Conservation (phyloP, 2,329 filamentous ascomycete species). For the Herpotrichia juniperi region DNA sequence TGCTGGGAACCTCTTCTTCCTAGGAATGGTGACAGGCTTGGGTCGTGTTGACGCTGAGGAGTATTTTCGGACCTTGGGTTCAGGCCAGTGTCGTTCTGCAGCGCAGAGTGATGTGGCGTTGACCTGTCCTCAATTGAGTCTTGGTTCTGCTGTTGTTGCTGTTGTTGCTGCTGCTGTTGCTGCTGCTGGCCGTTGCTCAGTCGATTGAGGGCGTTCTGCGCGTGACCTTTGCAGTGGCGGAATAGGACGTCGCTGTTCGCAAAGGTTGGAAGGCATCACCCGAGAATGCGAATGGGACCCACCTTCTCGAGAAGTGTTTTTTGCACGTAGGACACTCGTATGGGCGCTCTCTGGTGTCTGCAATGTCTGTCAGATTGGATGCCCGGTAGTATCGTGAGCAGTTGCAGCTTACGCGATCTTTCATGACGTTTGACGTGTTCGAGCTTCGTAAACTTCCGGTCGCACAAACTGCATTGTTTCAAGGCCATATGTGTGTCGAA, state of each 20-base stretch:
- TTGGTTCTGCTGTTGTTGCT: constrained; percentile 23
- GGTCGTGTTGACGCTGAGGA: constrained; percentile 29
- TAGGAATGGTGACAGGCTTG: constrained; percentile 31
- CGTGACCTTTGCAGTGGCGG: constrained; percentile 59
- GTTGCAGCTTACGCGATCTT: constrained; percentile 55
- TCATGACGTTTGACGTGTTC: constrained; percentile 63
- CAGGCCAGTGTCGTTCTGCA: constrained; percentile 21
- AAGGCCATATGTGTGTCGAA: constrained; percentile 35
- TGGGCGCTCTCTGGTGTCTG: constrained; percentile 61
- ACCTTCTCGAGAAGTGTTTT: constrained; percentile 63
- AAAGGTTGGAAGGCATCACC: constrained; percentile 26
- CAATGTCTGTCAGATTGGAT: constrained; percentile 22
- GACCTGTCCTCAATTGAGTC: constrained; percentile 23
- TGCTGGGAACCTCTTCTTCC: constrained; percentile 32
- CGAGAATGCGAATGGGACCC: constrained; percentile 16
- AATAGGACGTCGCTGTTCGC: constrained; percentile 55
- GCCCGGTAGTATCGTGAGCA: not conserved
- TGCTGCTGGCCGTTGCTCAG: constrained; percentile 38
- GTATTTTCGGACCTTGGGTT: constrained; percentile 22
- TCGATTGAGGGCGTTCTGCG: constrained; percentile 47
- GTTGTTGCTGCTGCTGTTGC: constrained; percentile 31
- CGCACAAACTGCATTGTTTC: constrained; percentile 53
- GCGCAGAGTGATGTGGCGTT: constrained; percentile 17
- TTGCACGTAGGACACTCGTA: constrained; percentile 61
- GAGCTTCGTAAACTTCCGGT: constrained; percentile 61